Evolutionary conservation across 2,329 filamentous ascomycete species (phyloP), one percentile per base, ranked within the genome.

Genomic region (Orbilia blumenaviensis): DNA sequence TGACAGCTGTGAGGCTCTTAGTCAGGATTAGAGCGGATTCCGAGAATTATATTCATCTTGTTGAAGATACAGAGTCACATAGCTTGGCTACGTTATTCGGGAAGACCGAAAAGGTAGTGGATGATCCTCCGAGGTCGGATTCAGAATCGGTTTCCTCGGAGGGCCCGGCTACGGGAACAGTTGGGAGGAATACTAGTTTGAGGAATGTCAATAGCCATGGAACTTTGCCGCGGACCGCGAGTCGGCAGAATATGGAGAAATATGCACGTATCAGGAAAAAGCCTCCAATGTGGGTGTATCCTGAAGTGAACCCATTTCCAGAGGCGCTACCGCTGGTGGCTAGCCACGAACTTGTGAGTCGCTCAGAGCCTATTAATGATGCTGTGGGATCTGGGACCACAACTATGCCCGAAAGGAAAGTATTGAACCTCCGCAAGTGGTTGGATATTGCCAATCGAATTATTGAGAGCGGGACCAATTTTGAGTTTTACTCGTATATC

Each of bases 401-500:
- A 1, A 77, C 80, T 1, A 32, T 78, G 4, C 66, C 79, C 34
- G 83, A 82, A 67, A 81, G 83, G n/a, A 83, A 84, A 1, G 83
- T 86, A 6, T 83, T 93, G 64, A 87, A 89, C 64, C 86, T 91
- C 52, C 86, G 86, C 12, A 83, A 86, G 42, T 97, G 93, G 91
- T 86, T 96, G n/a, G 91, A 94, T 78, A 86, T 89, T 9, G 86
- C 96, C 38, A 87, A 92, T 25, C 86, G 86, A 14, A 84, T 95
- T n/a, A 84, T 96, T 46, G 89, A 91, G 78, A 87, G 89, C 66
- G 91, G 90, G 42, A 88, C 89, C 54, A 90, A 95, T 77, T 98
- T 94, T 94, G 93, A 98, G 81, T 85, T 96, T 0, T 97, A 96
- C 85, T 94, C 92, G 82, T 97, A 94, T 81, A 88, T 94, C 16